A percentile compares a stretch with the other conserved stretches of the same genome.
phyloP scores from a whole-genome alignment of 176 grass and related monocot genomes.

The Raddia distichophylla region DNA sequence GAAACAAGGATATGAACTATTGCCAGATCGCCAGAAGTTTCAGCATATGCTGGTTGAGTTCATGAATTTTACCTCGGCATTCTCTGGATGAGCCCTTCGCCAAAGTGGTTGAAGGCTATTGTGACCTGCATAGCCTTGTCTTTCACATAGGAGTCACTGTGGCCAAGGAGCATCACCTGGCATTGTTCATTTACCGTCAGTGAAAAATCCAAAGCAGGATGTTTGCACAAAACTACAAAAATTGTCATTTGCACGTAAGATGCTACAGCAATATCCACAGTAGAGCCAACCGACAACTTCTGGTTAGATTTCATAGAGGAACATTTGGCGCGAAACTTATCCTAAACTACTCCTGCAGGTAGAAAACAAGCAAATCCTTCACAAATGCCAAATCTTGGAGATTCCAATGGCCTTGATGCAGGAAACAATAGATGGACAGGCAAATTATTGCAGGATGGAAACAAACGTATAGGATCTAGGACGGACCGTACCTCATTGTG shows the following conservation, averaged over 20 bases:
- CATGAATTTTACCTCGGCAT: slow-evolving; percentile 62
- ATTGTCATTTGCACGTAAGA: not conserved
- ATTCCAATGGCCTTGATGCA: slow-evolving; percentile 38
- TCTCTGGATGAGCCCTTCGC: slow-evolving; percentile 77
- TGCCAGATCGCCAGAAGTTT: not conserved
- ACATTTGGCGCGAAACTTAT: slow-evolving; percentile 8
- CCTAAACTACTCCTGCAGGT: slow-evolving; percentile 24
- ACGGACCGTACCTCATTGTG: slow-evolving; percentile 75
- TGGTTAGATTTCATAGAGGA: slow-evolving; percentile 32
- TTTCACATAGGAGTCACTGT: slow-evolving; percentile 81
- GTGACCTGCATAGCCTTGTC: slow-evolving; percentile 94
- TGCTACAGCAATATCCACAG: slow-evolving; percentile 6
- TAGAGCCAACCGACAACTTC: slow-evolving; percentile 47
- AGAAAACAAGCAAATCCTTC: slow-evolving; percentile 40
- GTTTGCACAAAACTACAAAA: not conserved
- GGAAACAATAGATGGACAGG: slow-evolving; percentile 14
- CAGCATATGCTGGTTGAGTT: not conserved
- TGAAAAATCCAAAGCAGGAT: slow-evolving; percentile 27
- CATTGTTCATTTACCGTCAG: slow-evolving; percentile 30
- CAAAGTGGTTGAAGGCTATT: slow-evolving; percentile 92
- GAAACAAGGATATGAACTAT: no score
- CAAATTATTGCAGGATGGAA: slow-evolving; percentile 37
- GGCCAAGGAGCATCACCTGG: slow-evolving; percentile 87
- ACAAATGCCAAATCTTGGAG: slow-evolving; percentile 21
- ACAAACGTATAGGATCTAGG: slow-evolving; percentile 28